phyloP scores from a whole-genome alignment of 768 basidiomycete species.

The Tylopilus balloui region DNA sequence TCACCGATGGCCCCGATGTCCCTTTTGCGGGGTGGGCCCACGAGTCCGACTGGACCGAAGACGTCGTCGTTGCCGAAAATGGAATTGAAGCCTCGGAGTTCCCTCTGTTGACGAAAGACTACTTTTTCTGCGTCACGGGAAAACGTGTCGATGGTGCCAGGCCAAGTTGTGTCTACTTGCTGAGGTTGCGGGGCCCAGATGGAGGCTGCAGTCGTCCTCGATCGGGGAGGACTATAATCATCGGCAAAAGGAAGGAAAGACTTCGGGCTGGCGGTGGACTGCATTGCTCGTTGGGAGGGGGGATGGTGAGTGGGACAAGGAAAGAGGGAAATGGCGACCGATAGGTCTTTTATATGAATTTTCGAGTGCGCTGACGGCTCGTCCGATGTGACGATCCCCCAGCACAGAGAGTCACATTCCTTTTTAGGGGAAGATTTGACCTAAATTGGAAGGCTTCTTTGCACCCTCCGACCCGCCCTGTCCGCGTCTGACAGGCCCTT shows the following conservation, averaged over 20 bases:
- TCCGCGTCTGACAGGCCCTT: slow-evolving; percentile 26
- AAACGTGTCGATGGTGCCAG: slow-evolving; percentile 59
- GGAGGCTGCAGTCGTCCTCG: slow-evolving; percentile 46
- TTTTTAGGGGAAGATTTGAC: slow-evolving; percentile 30
- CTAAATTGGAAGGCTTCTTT: slow-evolving; percentile 29
- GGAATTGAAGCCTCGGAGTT: slow-evolving; percentile 18
- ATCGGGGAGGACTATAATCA: slow-evolving; percentile 38
- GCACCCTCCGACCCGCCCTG: slow-evolving; percentile 21
- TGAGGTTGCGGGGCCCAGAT: slow-evolving; percentile 86
- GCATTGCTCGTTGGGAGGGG: slow-evolving; percentile 25
- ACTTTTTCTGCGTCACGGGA: slow-evolving; percentile 47
- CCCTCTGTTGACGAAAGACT: slow-evolving; percentile 28
- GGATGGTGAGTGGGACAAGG: slow-evolving; percentile 39
- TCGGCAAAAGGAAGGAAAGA: slow-evolving; percentile 34
- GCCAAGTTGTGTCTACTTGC: slow-evolving; percentile 63
- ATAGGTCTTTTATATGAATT: slow-evolving; percentile 33
- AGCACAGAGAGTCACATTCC: slow-evolving; percentile 28
- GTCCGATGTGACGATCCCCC: slow-evolving; percentile 32
- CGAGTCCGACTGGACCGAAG: slow-evolving; percentile 51
- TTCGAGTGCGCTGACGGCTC: slow-evolving; percentile 20
- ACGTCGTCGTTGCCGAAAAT: slow-evolving; percentile 51
- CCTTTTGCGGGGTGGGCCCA: slow-evolving; percentile 38
- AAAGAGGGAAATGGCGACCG: slow-evolving; percentile 34
- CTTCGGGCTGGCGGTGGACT: slow-evolving; percentile 21
- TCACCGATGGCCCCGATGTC: slow-evolving; percentile 75